Base-by-base conservation (phyloP, 2,329 filamentous ascomycete species). In the Ustulina deusta region DNA sequence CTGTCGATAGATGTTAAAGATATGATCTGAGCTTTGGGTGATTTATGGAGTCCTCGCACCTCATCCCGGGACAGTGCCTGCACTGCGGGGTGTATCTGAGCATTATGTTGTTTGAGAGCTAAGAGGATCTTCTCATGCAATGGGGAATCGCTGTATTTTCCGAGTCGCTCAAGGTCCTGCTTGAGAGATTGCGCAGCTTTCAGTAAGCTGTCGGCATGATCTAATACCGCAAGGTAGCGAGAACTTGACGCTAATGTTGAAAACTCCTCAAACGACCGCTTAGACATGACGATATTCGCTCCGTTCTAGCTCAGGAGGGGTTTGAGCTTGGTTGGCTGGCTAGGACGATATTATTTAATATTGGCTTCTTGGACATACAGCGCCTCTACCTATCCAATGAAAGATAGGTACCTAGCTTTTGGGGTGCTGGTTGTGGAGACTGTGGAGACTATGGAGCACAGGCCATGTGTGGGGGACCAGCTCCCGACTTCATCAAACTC, bases 191-290 rank as follows among this genome's bases (percentile, higher is more conserved):
- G 75, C 2, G 83, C 76, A 60, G 79, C 80, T 51, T 76, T 74
- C 11, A 82, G 75, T 17, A 85, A 73, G 42, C 79, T 78, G 65
- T 83, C 77, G 13, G 79, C 79, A 68, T 80, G 77, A 5, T 76
- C 70, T 20, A 79, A 68, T 9, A 81, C 56, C 10, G 62, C 61
- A 49, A 1, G 15, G 11, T 70, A 71, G 10, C 55, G 54, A 32
- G 67, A 59, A n/a, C 22, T 22, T 40, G 62, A 63, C 10, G 61
- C 1, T 32, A 25, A 74, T 3, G 72, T 65, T 6, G 71, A 62
- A 64, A 76, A 70, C 2, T 79, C 74, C 11, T 69, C 68, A 25
- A 76, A 76, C 29, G 73, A 68, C 27, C 82, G 80, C 72, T 84
- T 84, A 22, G 77, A 74, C 82, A 83, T 83, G 46, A 56, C 66